Conservation (phyloP, 495 filamentous ascomycete genomes). For the Pseudevernia furfuracea region DNA sequence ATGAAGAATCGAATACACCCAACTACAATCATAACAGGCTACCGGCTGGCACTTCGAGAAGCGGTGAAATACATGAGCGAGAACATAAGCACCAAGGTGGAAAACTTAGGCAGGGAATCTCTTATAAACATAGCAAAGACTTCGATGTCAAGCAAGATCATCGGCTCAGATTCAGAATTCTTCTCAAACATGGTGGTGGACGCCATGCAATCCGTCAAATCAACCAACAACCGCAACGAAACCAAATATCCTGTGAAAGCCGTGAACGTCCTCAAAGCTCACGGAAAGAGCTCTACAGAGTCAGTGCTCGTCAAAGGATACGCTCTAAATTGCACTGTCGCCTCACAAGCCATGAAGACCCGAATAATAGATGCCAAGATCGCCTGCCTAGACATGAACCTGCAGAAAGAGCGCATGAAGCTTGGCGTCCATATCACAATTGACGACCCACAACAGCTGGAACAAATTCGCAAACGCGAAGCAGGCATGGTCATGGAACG, state of each 20-base stretch:
- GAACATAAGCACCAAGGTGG: constrained; percentile 91
- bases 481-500: constrained; percentile 87
- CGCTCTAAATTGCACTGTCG: constrained; percentile 96
- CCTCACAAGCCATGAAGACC: constrained; percentile 96
- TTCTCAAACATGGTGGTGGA: constrained; percentile 96
- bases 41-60: constrained; percentile 88
- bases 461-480: constrained; percentile 91
- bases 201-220: constrained; percentile 92
- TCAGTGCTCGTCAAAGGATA: constrained; percentile 93
- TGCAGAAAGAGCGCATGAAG: constrained; percentile 99
- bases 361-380: constrained; percentile 91
- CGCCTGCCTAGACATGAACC: constrained; percentile 92
- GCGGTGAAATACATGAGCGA: constrained; percentile 98
- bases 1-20: constrained; percentile 99
- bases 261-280: constrained; percentile 96
- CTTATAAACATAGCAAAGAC: constrained; percentile 95
- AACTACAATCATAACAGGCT: constrained; percentile 98
- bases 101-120: constrained; percentile 79
- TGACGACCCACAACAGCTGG: constrained; percentile 91
- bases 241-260: constrained; percentile 98
- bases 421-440: constrained; percentile 96
- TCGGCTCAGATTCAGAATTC: constrained; percentile 92
- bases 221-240: constrained; percentile 80
- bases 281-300: constrained; percentile 86
- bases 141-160: constrained; percentile 99